Evolutionary conservation across 176 grass and related monocot species (phyloP).

Genomic region (Rhipidocladum racemiflorum): DNA sequence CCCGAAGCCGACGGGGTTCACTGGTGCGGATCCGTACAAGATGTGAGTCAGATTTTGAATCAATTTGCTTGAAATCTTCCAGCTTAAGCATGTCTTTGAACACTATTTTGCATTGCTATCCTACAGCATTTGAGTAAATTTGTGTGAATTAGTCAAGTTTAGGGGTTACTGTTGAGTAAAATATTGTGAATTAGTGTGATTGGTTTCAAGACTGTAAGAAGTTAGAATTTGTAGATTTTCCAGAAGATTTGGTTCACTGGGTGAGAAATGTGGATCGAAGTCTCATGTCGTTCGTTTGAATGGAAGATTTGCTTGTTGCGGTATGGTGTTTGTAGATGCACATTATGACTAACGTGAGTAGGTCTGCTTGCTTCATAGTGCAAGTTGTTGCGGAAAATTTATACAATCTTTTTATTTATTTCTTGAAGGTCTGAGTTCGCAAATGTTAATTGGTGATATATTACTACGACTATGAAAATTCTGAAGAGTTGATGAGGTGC

Average conservation of each 20-base stretch:
- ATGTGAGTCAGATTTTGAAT: slow-evolving; percentile 42
- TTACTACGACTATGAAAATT: background rate
- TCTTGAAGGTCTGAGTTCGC: background rate
- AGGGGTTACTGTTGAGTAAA: background rate
- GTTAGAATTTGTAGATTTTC: background rate
- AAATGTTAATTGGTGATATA: slow-evolving; percentile 17
- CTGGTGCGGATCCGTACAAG: slow-evolving; percentile 94
- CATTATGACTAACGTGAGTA: background rate
- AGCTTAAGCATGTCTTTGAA: background rate
- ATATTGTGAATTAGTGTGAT: background rate
- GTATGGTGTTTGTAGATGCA: background rate
- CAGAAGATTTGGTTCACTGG: background rate
- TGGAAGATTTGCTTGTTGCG: background rate
- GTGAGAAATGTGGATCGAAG: background rate
- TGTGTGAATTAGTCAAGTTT: background rate
- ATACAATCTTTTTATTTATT: background rate
- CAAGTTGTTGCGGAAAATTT: background rate
- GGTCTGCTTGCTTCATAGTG: background rate
- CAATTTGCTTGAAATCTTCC: background rate
- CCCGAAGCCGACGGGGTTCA: slow-evolving; percentile 76
- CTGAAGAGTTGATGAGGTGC: background rate
- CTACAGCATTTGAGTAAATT: background rate
- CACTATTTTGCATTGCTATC: background rate
- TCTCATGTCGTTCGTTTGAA: background rate
- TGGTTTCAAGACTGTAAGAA: background rate